These are phyloP conservation scores for Cladosporium oxysporum DNA, from an alignment of 2,329 filamentous ascomycete species.

Conservation along the genomic window DNA sequence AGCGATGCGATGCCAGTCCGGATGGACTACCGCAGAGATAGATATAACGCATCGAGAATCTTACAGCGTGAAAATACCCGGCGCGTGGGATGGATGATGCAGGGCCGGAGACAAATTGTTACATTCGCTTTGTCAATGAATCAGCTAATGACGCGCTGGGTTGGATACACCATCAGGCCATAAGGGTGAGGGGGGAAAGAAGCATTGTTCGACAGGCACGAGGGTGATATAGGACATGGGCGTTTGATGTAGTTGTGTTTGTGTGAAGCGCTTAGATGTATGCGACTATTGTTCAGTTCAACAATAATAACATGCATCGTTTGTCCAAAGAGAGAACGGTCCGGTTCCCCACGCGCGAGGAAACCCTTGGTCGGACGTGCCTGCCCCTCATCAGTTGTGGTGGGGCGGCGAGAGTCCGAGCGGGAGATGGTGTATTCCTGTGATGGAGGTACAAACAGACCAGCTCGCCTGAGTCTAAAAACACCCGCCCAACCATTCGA, in stretches of 20 bases:
- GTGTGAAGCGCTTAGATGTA: neutral
- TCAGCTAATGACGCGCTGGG: neutral
- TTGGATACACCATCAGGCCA: neutral
- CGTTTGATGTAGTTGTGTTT: neutral
- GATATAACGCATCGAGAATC: neutral
- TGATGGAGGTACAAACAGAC: neutral
- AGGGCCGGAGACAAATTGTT: neutral
- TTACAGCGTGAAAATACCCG: neutral
- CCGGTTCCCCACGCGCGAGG: constrained; percentile 2
- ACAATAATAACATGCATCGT: neutral
- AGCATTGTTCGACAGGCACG: neutral
- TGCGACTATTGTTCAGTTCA: neutral
- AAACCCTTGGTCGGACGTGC: neutral
- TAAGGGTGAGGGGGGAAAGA: neutral
- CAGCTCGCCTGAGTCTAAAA: constrained; percentile 11
- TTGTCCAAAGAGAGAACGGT: neutral
- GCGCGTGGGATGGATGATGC: neutral
- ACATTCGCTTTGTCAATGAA: constrained; percentile 6
- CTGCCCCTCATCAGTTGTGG: neutral
- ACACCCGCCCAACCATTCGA: neutral
- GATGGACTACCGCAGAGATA: neutral
- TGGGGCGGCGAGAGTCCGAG: neutral
- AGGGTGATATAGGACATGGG: neutral
- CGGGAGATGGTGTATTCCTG: neutral
- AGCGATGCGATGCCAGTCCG: neutral